Evolutionary conservation across 371 early-diverging fungal species (phyloP).

Genomic region (Rhizopus stolonifer): DNA sequence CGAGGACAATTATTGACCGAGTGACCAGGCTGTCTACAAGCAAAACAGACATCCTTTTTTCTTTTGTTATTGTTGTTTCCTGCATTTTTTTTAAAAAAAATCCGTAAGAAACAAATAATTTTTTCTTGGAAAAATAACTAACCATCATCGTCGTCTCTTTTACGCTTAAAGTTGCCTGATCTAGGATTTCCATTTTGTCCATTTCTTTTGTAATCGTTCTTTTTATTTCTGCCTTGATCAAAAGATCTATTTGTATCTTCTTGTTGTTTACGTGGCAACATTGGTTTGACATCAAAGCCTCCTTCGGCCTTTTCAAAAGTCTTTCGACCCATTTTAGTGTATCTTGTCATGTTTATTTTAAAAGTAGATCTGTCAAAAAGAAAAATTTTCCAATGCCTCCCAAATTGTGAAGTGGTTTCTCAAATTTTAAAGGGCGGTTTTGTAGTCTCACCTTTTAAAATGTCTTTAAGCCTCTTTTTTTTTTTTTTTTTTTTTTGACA

Average conservation of each 20-base stretch:
- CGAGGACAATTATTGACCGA: slow-evolving; percentile 79
- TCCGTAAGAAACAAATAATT: too few relatives aligned
- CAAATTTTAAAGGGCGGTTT: too few relatives aligned
- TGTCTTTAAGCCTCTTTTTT: background rate
- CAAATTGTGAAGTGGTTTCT: too few relatives aligned
- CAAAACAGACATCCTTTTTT: slow-evolving; percentile 70
- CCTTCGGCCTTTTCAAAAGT: slow-evolving; percentile 56
- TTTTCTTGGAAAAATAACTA: background rate
- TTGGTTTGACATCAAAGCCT: slow-evolving; percentile 53
- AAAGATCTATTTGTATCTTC: background rate
- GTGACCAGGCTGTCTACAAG: slow-evolving; percentile 84
- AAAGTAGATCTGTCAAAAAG: too few relatives aligned
- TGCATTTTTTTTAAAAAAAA: too few relatives aligned
- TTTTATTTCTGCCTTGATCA: background rate
- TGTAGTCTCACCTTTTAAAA: too few relatives aligned
- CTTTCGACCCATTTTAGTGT: slow-evolving; percentile 63
- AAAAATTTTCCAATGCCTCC: too few relatives aligned
- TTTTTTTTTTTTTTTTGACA: background rate
- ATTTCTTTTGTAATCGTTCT: background rate
- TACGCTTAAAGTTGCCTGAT: slow-evolving; percentile 10
- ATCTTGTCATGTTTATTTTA: slow-evolving; percentile 62
- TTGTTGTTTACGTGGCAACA: slow-evolving; percentile 42
- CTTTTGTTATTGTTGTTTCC: slow-evolving; percentile 1
- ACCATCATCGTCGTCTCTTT: slow-evolving; percentile 16
- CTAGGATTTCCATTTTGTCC: background rate